Evolutionary conservation across 148 eudicot species (phyloP).

Genomic region (Chenopodium suecicum): DNA sequence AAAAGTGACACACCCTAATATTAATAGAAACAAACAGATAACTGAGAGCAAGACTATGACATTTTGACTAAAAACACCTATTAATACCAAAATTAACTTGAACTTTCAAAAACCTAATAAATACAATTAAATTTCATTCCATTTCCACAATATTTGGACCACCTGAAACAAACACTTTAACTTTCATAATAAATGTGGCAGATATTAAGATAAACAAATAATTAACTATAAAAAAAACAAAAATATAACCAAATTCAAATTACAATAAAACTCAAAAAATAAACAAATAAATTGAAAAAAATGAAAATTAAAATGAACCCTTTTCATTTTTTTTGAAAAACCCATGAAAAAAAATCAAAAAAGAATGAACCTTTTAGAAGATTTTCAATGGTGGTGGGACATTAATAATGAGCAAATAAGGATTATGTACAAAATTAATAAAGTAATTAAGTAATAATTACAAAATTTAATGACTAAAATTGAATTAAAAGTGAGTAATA

Average conservation of each 20-base stretch:
- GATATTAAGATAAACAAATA: background rate
- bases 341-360: conserved; percentile 12
- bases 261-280: background rate
- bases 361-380: conserved; percentile 17
- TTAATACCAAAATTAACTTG: conserved; percentile 7
- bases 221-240: conserved; percentile 6
- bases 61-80: conserved; percentile 18
- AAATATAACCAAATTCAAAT: background rate
- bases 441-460: conserved; percentile 24
- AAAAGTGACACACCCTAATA: conserved; percentile 24
- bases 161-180: conserved; percentile 28
- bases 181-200: conserved; percentile 26
- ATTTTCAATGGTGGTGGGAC: conserved; percentile 29
- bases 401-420: conserved; percentile 3
- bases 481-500: background rate
- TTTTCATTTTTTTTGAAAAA: conserved; percentile 13
- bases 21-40: conserved; percentile 28
- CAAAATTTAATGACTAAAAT: background rate
- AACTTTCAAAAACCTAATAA: conserved; percentile 9
- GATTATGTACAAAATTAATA: background rate
- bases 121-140: conserved; percentile 28
- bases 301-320: conserved; percentile 12
- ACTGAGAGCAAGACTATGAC: conserved; percentile 19
- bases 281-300: conserved; percentile 7
- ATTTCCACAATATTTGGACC: conserved; percentile 29